Percentiles rank a stretch among this genome's conserved stretches.
These are phyloP conservation scores for Dacryopinax primogenitus DNA, from an alignment of 768 basidiomycete species.

Conservation along the genomic window DNA sequence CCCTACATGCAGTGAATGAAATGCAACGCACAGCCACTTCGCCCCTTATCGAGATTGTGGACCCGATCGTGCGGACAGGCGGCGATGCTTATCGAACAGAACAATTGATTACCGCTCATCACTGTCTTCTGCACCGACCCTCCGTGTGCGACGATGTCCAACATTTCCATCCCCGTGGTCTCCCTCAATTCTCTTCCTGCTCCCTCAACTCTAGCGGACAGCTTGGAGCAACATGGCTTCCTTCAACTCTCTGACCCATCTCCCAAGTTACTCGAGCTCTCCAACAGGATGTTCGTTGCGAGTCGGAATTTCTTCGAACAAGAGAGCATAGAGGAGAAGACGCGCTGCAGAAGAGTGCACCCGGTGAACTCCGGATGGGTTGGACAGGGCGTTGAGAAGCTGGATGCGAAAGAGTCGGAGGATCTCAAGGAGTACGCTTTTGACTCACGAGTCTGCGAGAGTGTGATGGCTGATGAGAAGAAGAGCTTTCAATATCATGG, in stretches of 20 bases:
- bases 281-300: constrained; percentile 14
- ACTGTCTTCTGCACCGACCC: neutral
- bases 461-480: neutral
- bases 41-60: neutral
- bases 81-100: neutral
- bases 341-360: constrained; percentile 13
- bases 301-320: constrained; percentile 14
- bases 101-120: neutral
- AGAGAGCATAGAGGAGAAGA: constrained; percentile 13
- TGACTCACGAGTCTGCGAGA: neutral
- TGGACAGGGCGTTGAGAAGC: neutral
- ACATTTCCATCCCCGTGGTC: neutral
- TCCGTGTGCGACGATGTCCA: neutral
- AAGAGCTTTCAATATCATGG: constrained; percentile 17
- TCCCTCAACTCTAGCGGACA: neutral
- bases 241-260: constrained; percentile 12
- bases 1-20: neutral
- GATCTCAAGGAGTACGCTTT: constrained; percentile 16
- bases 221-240: constrained; percentile 15
- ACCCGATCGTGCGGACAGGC: neutral
- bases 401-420: constrained; percentile 12
- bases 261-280: neutral
- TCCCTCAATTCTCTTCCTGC: neutral
- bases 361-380: constrained; percentile 12
- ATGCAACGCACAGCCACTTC: neutral